phyloP scores from a whole-genome alignment of 805 yeast genomes.

The Candida ascalaphidarum region DNA sequence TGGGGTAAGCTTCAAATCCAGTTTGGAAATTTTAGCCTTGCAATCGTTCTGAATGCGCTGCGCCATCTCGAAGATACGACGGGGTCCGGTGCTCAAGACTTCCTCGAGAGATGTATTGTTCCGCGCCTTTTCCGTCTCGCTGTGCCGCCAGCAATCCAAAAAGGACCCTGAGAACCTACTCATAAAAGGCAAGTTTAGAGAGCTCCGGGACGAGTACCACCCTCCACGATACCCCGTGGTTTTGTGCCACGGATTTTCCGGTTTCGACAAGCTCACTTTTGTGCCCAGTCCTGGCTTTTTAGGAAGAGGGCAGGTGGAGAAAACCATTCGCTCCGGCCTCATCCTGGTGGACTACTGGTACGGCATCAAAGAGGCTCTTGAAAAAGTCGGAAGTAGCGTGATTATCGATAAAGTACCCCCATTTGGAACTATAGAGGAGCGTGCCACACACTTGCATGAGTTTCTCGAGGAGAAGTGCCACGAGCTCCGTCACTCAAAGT shows the following conservation, averaged over 20 bases:
- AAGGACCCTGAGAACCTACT: conserved; percentile 9
- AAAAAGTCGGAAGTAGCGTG: conserved; percentile 56
- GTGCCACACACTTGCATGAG: conserved; percentile 52
- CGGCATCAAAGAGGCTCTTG: conserved; percentile 61
- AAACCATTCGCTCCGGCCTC: conserved; percentile 18
- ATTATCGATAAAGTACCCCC: conserved; percentile 76
- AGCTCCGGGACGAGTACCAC: conserved; percentile 31
- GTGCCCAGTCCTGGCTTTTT: conserved; percentile 9
- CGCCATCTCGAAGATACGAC: too few species aligned
- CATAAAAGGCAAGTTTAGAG: conserved; percentile 21
- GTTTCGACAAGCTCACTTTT: conserved; percentile 49
- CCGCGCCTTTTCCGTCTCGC: too few species aligned
- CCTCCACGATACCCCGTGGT: conserved; percentile 70
- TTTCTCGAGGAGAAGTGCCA: conserved; percentile 33
- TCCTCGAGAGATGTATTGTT: too few species aligned
- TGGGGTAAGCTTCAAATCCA: too few species aligned
- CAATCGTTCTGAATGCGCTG: too few species aligned
- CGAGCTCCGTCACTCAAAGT: conserved; percentile 6
- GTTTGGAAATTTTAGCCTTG: too few species aligned
- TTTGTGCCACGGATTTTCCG: conserved; percentile 81
- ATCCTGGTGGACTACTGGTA: conserved; percentile 66
- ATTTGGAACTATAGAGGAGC: conserved; percentile 60
- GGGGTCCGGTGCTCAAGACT: too few species aligned
- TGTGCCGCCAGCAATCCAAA: too few species aligned
- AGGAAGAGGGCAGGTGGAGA: conserved; percentile 3